Conservation (phyloP, 352 stramenopile species). For the Phytophthora hybrid region DNA sequence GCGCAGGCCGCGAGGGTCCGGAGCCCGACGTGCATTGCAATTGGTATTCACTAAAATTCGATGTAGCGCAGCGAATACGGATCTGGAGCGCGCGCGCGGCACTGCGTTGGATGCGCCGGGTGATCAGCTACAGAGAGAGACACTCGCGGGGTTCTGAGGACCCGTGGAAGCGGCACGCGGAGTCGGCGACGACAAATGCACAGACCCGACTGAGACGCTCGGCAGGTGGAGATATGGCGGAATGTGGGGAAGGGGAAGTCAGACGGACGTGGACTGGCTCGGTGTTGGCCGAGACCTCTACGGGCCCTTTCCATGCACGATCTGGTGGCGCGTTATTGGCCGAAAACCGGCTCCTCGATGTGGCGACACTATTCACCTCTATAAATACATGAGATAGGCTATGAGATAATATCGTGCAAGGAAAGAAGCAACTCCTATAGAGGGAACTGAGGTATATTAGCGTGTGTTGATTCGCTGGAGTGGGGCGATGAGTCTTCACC, state of each 20-base stretch:
- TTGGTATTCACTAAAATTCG: too few relatives aligned
- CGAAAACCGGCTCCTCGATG: slow-evolving; percentile 1
- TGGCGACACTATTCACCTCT: not conserved
- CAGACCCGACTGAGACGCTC: slow-evolving; percentile 1
- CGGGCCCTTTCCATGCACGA: not conserved
- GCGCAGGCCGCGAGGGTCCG: not conserved
- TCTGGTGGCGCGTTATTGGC: slow-evolving; percentile 1
- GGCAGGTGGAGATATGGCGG: slow-evolving; percentile 24
- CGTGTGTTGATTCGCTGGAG: not conserved
- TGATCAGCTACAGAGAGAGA: slow-evolving; percentile 19
- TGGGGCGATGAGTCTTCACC: not conserved
- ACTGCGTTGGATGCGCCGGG: slow-evolving; percentile 15
- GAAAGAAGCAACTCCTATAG: too few relatives aligned
- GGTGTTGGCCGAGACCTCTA: slow-evolving; percentile 15
- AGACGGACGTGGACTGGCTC: slow-evolving; percentile 36
- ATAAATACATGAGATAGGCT: too few relatives aligned
- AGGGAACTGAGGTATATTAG: too few relatives aligned
- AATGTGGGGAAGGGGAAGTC: slow-evolving; percentile 35
- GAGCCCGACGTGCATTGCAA: slow-evolving; percentile 7
- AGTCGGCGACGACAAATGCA: slow-evolving; percentile 4
- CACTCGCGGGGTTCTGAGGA: slow-evolving; percentile 10
- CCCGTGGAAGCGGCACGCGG: slow-evolving; percentile 14
- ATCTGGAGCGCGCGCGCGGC: not conserved
- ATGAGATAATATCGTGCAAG: too few relatives aligned
- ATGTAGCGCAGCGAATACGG: not conserved